These are phyloP conservation scores for Xylariaceae sp. DNA, from an alignment of 2,329 filamentous ascomycete species.

Conservation along the genomic window DNA sequence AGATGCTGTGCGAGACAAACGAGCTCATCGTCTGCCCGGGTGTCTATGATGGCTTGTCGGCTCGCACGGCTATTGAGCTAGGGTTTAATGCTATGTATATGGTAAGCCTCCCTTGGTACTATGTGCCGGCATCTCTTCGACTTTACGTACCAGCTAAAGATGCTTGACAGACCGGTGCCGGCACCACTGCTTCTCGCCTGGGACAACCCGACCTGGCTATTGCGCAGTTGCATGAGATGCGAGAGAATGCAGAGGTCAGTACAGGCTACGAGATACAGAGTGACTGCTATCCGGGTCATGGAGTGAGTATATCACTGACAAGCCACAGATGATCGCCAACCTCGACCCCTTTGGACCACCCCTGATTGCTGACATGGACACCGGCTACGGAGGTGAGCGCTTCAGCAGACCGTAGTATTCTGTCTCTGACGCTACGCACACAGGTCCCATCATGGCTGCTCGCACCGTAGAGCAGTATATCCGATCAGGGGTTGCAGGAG, in stretches of 20 bases:
- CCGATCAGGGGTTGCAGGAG: slow-evolving; percentile 40
- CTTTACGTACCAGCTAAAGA: slow-evolving; percentile 5
- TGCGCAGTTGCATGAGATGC: slow-evolving; percentile 44
- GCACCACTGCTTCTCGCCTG: slow-evolving; percentile 45
- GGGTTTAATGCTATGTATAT: slow-evolving; percentile 45
- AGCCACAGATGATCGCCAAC: slow-evolving; percentile 45
- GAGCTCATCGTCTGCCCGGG: slow-evolving; percentile 36
- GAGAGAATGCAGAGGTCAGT: slow-evolving; percentile 42
- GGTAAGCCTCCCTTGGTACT: slow-evolving; percentile 23
- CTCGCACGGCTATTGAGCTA: slow-evolving; percentile 37
- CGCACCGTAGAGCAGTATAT: slow-evolving; percentile 42
- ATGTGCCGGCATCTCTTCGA: background rate
- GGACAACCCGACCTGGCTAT: slow-evolving; percentile 43
- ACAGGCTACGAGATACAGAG: too few relatives aligned
- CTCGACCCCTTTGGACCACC: slow-evolving; percentile 37
- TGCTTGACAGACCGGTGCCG: slow-evolving; percentile 37
- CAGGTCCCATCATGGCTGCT: slow-evolving; percentile 30
- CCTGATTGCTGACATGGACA: slow-evolving; percentile 47
- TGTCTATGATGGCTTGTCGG: slow-evolving; percentile 44
- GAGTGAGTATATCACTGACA: too few relatives aligned
- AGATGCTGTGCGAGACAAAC: slow-evolving; percentile 23
- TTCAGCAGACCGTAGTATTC: background rate
- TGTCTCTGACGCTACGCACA: too few relatives aligned
- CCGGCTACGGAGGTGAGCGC: slow-evolving; percentile 42
- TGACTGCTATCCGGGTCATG: too few relatives aligned